Evolutionary conservation across 805 yeast genomes (phyloP), one percentile per base, ranked within the genome.

Genomic region (Yamadazyma akitaensis): DNA sequence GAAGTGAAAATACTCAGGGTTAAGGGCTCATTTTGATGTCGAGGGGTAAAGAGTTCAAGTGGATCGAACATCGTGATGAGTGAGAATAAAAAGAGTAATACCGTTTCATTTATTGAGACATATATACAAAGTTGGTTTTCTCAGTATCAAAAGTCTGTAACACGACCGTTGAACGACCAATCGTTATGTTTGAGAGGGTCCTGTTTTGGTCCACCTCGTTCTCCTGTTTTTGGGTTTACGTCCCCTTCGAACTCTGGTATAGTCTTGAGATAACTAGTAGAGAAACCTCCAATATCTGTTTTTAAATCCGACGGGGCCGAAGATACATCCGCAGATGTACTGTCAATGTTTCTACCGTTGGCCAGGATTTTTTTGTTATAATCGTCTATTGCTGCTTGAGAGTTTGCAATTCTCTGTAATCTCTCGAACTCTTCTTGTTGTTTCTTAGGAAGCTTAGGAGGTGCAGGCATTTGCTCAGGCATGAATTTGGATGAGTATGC

Each of bases 221-320:
- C 99, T 2, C 99, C 99, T 0, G 99, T 94, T 48, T 73, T 77
- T 0, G 99, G 99, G 61, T 94, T 94, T 14, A 76, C 81, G 51
- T 90, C 91, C 1, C 99, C 99, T 65, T 91, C 96, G 61, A 94
- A 94, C 60, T 94, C 99, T 2, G 97, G 96, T 45, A 90, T 84
- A 3, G 90, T 84, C 63, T 85, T 81, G 62, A 85, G 76, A 53
- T 75, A 80, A 46, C 80, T 87, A 1, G 91, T 85, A 1, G 85
- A 82, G 55, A 84, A 79, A 4, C 73, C 68, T 6, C 87, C 86
- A 40, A 85, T 76, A 55, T 84, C 87, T 32, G 72, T 75, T 51
- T 66, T 70, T 45, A 72, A 51, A 17, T 68, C 51, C 4, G 74
- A 71, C 5, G 51, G 37, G 1, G 46, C 48, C 16, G 40, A 12